phyloP scores from a whole-genome alignment of 2,329 filamentous ascomycete species.

The Calonectria fujianensis region DNA sequence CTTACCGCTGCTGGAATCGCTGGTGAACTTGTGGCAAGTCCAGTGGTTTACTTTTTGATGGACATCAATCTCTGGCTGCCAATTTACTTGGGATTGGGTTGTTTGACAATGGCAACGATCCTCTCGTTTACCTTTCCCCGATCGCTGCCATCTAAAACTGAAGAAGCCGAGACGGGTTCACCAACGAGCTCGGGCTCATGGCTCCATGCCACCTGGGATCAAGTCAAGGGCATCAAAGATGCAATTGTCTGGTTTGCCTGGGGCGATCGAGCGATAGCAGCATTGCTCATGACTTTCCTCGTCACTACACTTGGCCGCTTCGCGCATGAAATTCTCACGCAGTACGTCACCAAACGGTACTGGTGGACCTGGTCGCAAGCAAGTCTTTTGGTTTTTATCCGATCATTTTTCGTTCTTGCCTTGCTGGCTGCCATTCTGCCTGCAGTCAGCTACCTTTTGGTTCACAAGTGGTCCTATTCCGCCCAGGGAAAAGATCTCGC shows the following conservation, averaged over 20 bases:
- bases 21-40: conserved; percentile 8
- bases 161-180: not conserved
- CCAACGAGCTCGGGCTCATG: not conserved
- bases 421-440: conserved; percentile 4
- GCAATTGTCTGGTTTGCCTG: conserved; percentile 13
- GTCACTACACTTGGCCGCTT: conserved; percentile 8
- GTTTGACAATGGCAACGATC: not conserved
- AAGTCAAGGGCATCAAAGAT: not conserved
- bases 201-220: not conserved
- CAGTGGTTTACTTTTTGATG: conserved; percentile 13
- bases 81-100: conserved; percentile 11
- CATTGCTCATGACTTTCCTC: conserved; percentile 5
- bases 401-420: conserved; percentile 10
- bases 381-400: conserved; percentile 1
- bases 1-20: conserved; percentile 5
- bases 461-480: conserved; percentile 7
- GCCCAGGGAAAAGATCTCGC: conserved; percentile 8
- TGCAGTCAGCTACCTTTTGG: conserved; percentile 1
- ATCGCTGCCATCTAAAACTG: no score
- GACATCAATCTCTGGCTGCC: conserved; percentile 7
- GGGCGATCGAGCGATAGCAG: conserved; percentile 7
- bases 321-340: conserved; percentile 11
- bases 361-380: conserved; percentile 18
- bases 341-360: conserved; percentile 13
- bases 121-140: conserved; percentile 3